Percentiles rank a stretch among this genome's conserved stretches.
Conservation (phyloP, 495 filamentous ascomycete species). For the Amniculicola lignicola region DNA sequence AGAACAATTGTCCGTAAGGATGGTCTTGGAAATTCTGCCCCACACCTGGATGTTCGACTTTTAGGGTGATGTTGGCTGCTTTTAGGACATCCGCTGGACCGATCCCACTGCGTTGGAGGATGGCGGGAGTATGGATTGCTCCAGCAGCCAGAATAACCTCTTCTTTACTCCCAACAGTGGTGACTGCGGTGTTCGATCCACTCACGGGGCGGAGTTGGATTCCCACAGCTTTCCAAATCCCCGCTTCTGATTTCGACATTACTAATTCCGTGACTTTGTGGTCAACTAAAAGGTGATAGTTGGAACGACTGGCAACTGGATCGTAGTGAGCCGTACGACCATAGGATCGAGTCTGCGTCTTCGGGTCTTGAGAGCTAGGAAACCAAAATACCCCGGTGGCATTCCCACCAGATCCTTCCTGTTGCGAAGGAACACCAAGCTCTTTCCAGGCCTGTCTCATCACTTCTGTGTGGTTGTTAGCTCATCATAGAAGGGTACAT, state of each 20-base stretch:
- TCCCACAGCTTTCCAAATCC: not conserved
- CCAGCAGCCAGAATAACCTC: constrained; percentile 26
- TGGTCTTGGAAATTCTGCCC: constrained; percentile 55
- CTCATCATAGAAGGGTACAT: not conserved
- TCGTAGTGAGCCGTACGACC: constrained; percentile 14
- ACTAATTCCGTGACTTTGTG: constrained; percentile 16
- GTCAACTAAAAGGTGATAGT: constrained; percentile 20
- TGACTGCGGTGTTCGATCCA: not conserved
- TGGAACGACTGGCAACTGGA: constrained; percentile 1
- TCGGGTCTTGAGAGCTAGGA: constrained; percentile 16
- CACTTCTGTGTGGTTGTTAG: not conserved
- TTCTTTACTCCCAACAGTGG: not conserved
- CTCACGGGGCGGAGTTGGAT: constrained; percentile 5
- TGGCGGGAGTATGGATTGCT: constrained; percentile 17
- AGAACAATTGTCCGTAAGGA: constrained; percentile 24
- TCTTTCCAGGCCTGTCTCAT: constrained; percentile 8
- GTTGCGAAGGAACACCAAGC: constrained; percentile 3
- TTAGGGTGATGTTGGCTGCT: constrained; percentile 32
- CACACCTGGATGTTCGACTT: constrained; percentile 50
- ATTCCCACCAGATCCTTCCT: constrained; percentile 13
- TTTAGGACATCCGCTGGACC: constrained; percentile 30
- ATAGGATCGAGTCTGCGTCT: constrained; percentile 16
- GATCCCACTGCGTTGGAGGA: constrained; percentile 27
- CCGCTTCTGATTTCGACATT: not conserved
- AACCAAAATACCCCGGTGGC: constrained; percentile 12